phyloP scores from a whole-genome alignment of 1,284 basidiomycete species.

The Trichosporon sp. region DNA sequence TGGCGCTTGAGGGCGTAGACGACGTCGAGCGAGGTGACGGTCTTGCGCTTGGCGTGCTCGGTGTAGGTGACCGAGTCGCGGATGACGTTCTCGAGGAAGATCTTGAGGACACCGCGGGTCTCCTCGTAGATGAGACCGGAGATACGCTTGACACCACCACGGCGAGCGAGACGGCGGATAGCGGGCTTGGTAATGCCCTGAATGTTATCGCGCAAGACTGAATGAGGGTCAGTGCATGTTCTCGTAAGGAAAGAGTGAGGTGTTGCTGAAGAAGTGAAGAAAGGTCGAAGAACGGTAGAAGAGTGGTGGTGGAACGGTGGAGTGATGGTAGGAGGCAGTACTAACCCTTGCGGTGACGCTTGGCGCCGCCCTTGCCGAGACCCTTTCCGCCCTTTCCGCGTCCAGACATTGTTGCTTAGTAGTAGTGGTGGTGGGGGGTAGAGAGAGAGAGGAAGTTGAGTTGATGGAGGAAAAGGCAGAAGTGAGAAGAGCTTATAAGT shows the following conservation, averaged over 20 bases:
- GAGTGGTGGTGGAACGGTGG: too few species aligned
- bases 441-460: constrained; percentile 6
- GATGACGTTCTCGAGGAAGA: constrained; percentile 67
- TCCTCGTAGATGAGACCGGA: constrained; percentile 90
- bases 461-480: background rate
- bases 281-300: background rate
- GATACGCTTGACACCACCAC: constrained; percentile 94
- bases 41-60: constrained; percentile 90
- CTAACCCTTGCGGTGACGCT: constrained; percentile 69
- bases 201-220: constrained; percentile 72
- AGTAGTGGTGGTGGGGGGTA: constrained; percentile 17
- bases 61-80: constrained; percentile 85
- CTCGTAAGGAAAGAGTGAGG: background rate
- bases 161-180: constrained; percentile 87
- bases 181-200: constrained; percentile 84
- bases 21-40: constrained; percentile 70
- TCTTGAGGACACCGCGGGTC: constrained; percentile 79
- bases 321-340: background rate
- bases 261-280: background rate
- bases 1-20: constrained; percentile 91
- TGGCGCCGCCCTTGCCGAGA: constrained; percentile 80
- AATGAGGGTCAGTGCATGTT: background rate
- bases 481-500: background rate
- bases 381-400: constrained; percentile 74
- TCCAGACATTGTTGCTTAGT: constrained; percentile 60